Base-by-base conservation (phyloP, 306 rosid species). In the Trichosanthes truncata region DNA sequence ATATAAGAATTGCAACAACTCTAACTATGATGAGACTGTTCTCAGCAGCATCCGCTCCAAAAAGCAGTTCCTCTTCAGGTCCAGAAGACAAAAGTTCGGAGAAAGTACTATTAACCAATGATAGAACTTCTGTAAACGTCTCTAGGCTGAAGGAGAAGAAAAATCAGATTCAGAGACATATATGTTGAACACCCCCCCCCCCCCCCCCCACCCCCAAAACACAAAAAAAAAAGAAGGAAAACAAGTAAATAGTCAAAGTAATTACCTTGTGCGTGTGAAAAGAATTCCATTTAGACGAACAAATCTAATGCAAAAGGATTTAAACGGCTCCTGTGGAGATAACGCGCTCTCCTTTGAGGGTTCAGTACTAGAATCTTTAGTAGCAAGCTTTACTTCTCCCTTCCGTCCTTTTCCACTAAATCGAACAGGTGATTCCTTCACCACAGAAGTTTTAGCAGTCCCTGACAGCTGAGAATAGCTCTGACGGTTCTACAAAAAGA, bases 251-350 rank as follows among this genome's bases (percentile, higher is more conserved):
- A 23, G 25, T 66, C 61, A 4, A 73, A 67, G 52, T 26, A 78
- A 26, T 40, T 89, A 84, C 99, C 99, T 95, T 36, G 99, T 95
- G 35, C 93, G 97, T 1, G 97, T 93, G 85, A 95, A 93, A 78
- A 95, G 87, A 78, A 93, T 91, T 81, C 99, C 99, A 88, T 89
- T 95, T 82, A 95, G 89, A 80, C 99, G 99, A 74, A 95, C 89
- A 87, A 91, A 89, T 61, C 90, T 83, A 43, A 87, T 87, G 85
- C 92, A 89, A 73, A 95, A 93, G 77, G 85, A 74, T 81, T 90
- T 93, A 82, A 81, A 88, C 3, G 80, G 87, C 56, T 88, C 96
- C 43, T 76, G 88, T 53, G 79, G n/a, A 65, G 80, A 80, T 62
- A 85, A 83, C 55, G 75, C 81, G 81, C 82, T 86, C 79, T 89